These are phyloP conservation scores for Quercus engelmannii DNA, from an alignment of 306 rosid species.

Conservation along the genomic window DNA sequence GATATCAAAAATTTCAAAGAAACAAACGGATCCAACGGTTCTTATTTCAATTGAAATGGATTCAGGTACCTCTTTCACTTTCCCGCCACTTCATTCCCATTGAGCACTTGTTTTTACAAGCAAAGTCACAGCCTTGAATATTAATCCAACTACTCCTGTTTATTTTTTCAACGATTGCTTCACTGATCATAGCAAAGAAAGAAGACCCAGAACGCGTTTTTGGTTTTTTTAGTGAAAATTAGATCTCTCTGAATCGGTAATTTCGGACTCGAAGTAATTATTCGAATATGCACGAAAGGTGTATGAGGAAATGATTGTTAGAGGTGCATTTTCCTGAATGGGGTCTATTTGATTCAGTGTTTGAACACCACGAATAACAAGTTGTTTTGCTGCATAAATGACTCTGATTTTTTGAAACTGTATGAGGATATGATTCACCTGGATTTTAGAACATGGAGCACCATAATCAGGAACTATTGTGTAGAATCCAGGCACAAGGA, in stretches of 20 bases:
- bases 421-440: conserved; percentile 38
- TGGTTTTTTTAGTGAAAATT: conserved; percentile 29
- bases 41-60: too few species aligned
- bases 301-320: conserved; percentile 55
- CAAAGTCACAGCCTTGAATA: conserved; percentile 46
- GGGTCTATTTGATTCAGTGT: too few species aligned
- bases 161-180: conserved; percentile 42
- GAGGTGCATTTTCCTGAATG: conserved; percentile 46
- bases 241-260: background rate
- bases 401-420: background rate
- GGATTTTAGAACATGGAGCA: conserved; percentile 43
- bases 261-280: conserved; percentile 48
- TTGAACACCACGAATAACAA: too few species aligned
- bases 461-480: conserved; percentile 38
- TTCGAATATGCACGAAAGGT: conserved; percentile 50
- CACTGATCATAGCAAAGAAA: conserved; percentile 36
- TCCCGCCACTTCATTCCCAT: conserved; percentile 53
- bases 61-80: conserved; percentile 31
- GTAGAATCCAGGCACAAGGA: conserved; percentile 45
- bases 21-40: too few species aligned
- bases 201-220: conserved; percentile 50
- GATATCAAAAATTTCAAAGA: too few species aligned
- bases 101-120: conserved; percentile 39
- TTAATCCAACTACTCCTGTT: background rate
- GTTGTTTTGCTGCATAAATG: too few species aligned